phyloP scores from a whole-genome alignment of 768 basidiomycete species.

The Leccinum fibrillosum region DNA sequence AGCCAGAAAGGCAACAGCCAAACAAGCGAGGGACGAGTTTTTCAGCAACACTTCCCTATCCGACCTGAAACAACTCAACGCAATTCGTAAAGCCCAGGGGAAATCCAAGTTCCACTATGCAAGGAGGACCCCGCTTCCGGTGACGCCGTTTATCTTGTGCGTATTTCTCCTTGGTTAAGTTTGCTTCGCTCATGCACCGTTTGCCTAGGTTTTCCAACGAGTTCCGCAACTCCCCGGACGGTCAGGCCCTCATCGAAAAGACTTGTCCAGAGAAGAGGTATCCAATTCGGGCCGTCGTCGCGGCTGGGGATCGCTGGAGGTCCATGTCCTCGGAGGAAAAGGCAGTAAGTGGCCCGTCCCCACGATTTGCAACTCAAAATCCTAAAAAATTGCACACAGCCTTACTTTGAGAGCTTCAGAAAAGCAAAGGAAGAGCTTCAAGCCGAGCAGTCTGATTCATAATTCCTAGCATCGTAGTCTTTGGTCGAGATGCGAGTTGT shows the following conservation, averaged over 20 bases:
- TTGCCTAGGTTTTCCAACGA: conserved; percentile 19
- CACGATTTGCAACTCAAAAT: background rate
- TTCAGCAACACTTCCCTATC: conserved; percentile 17
- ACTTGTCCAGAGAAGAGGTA: background rate
- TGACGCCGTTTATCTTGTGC: conserved; percentile 25
- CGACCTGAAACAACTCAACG: conserved; percentile 32
- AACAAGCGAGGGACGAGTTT: conserved; percentile 26
- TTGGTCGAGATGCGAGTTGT: background rate
- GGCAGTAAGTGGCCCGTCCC: conserved; percentile 17
- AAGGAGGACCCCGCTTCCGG: background rate
- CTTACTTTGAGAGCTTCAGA: conserved; percentile 18
- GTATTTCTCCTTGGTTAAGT: background rate
- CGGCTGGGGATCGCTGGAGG: conserved; percentile 29
- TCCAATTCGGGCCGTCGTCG: conserved; percentile 2
- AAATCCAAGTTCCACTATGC: conserved; percentile 15
- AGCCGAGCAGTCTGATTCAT: conserved; percentile 4
- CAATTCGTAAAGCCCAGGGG: conserved; percentile 26
- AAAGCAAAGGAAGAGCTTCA: conserved; percentile 15
- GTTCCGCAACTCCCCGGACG: conserved; percentile 17
- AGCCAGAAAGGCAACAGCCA: conserved; percentile 15
- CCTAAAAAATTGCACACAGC: conserved; percentile 11
- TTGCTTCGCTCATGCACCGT: background rate
- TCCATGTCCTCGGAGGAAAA: conserved; percentile 32
- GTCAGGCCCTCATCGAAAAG: conserved; percentile 11
- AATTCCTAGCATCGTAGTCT: conserved; percentile 1